These are phyloP conservation scores for Nidula niveotomentosa DNA, from an alignment of 1,284 basidiomycete genomes.

Conservation along the genomic window DNA sequence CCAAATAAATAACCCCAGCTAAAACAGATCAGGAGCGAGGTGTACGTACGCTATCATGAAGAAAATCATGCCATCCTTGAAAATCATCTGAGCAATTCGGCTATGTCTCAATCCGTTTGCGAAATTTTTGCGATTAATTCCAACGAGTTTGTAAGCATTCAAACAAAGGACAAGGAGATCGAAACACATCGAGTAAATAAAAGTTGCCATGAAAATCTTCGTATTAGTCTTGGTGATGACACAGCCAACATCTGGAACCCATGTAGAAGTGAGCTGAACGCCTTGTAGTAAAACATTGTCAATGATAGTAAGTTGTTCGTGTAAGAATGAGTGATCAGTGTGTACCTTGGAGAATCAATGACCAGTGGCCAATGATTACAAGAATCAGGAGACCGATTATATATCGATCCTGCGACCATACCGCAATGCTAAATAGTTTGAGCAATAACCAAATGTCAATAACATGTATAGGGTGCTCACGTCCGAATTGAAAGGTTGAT, in stretches of 20 bases:
- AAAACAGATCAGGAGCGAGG: no score
- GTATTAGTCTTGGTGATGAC: conserved; percentile 58
- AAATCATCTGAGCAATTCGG: conserved; percentile 61
- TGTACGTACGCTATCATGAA: conserved; percentile 69
- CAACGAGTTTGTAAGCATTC: conserved; percentile 59
- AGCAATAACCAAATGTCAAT: neutral
- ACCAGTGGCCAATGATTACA: conserved; percentile 73
- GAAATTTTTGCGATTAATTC: conserved; percentile 10
- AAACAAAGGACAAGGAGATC: conserved; percentile 62
- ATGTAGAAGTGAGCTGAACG: conserved; percentile 53
- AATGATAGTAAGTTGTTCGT: no score
- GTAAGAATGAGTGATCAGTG: conserved; percentile 51
- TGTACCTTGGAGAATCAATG: conserved; percentile 13
- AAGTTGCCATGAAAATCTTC: conserved; percentile 55
- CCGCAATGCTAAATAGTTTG: conserved; percentile 49
- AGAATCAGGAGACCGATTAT: conserved; percentile 49
- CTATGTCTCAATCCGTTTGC: conserved; percentile 23
- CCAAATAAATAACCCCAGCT: neutral
- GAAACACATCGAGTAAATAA: conserved; percentile 74
- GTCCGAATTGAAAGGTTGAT: conserved; percentile 79
- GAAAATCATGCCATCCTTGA: conserved; percentile 69
- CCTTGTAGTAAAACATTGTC: conserved; percentile 30
- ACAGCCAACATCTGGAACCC: conserved; percentile 46
- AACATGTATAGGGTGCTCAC: conserved; percentile 31
- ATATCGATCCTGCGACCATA: conserved; percentile 60